Conservation (phyloP, 345 rosid species). For the Eucalyptus microcorys region DNA sequence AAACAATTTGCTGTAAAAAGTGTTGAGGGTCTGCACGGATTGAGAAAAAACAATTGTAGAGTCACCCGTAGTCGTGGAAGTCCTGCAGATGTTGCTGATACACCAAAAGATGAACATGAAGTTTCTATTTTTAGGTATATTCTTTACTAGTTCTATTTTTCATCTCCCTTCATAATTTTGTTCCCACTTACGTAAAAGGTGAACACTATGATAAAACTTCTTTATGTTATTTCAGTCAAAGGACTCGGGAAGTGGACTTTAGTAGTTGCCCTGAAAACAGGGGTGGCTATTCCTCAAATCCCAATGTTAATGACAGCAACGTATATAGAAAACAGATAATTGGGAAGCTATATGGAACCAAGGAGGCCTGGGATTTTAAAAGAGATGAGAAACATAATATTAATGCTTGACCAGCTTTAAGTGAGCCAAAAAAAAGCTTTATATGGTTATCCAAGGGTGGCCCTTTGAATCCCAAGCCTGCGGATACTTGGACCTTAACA, state of each 20-base stretch:
- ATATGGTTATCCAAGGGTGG: background rate
- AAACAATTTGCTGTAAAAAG: constrained; percentile 26
- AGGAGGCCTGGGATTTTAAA: background rate
- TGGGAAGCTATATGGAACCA: background rate
- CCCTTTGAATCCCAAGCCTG: no score
- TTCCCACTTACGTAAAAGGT: background rate
- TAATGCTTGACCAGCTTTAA: background rate
- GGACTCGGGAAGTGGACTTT: background rate
- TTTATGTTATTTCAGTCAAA: background rate
- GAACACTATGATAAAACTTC: background rate
- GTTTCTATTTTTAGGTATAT: constrained; percentile 16
- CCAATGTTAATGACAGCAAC: background rate
- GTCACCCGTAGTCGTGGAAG: constrained; percentile 1
- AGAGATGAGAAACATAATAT: background rate
- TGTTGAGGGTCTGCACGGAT: background rate
- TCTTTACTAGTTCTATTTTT: background rate
- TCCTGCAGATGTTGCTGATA: constrained; percentile 20
- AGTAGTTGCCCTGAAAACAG: background rate
- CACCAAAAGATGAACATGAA: constrained; percentile 45
- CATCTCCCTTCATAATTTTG: background rate
- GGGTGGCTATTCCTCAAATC: background rate
- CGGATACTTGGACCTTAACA: no score
- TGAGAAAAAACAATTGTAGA: constrained; percentile 8
- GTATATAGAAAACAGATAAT: background rate
- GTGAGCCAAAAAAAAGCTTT: background rate